Percentiles rank a stretch among this genome's conserved stretches.
These are phyloP conservation scores for Coleophoma cylindrospora DNA, from an alignment of 2,329 filamentous ascomycete species.

Conservation along the genomic window DNA sequence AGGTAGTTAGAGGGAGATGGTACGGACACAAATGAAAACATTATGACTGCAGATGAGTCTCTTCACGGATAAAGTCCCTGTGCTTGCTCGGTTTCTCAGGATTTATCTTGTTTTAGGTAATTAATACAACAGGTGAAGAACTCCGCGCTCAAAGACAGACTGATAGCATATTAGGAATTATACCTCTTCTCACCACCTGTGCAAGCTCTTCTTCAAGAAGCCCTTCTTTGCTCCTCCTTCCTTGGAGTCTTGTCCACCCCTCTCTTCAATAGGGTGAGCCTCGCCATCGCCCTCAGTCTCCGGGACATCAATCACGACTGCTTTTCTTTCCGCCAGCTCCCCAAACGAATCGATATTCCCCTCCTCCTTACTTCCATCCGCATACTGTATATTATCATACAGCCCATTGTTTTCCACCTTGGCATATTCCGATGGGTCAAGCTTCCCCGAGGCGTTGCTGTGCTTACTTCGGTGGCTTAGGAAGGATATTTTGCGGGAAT, in stretches of 20 bases:
- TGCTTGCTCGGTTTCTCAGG: no score
- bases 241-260: conserved; percentile 2
- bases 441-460: conserved; percentile 4
- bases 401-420: conserved; percentile 2
- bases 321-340: conserved; percentile 3
- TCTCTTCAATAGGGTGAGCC: background rate
- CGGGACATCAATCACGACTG: background rate
- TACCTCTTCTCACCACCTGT: conserved; percentile 1
- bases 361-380: conserved; percentile 12
- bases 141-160: conserved; percentile 6
- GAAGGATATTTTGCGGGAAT: conserved; percentile 12
- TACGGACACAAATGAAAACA: background rate
- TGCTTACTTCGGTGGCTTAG: conserved; percentile 9
- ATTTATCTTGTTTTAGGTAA: no score
- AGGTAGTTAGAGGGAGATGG: conserved; percentile 49
- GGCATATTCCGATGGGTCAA: conserved; percentile 1
- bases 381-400: conserved; percentile 18
- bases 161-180: background rate
- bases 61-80: no score
- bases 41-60: background rate
- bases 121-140: background rate
- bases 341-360: conserved; percentile 2
- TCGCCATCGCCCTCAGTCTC: background rate
- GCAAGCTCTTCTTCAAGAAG: conserved; percentile 11
- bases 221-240: conserved; percentile 13